phyloP scores from a whole-genome alignment of 2,329 filamentous ascomycete genomes.

The Pseudogymnoascus sp. region DNA sequence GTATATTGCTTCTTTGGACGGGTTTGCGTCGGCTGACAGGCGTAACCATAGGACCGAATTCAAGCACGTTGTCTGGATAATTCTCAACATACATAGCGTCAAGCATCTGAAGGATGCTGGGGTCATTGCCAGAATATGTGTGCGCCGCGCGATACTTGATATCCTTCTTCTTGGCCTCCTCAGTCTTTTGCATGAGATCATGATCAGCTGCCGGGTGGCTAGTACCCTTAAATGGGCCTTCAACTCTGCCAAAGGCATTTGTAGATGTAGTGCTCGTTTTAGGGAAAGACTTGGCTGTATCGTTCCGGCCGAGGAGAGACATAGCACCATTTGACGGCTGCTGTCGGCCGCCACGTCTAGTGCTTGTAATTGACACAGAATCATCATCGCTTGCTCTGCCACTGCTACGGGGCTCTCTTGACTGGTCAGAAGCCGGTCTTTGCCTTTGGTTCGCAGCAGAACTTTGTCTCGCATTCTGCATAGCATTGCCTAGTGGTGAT shows the following conservation, averaged over 20 bases:
- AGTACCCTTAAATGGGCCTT: conserved; percentile 38
- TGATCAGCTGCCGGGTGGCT: conserved; percentile 32
- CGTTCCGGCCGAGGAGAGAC: conserved; percentile 51
- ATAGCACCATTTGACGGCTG: conserved; percentile 58
- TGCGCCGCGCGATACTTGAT: conserved; percentile 59
- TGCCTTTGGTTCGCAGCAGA: conserved; percentile 13
- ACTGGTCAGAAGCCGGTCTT: conserved; percentile 16
- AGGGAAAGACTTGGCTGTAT: conserved; percentile 53
- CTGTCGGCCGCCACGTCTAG: conserved; percentile 39
- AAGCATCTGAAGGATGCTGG: conserved; percentile 62
- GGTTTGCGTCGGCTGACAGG: conserved; percentile 53
- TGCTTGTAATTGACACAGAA: conserved; percentile 25
- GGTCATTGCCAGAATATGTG: conserved; percentile 76
- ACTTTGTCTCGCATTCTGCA: neutral
- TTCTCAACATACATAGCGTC: conserved; percentile 78
- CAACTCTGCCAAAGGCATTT: conserved; percentile 59
- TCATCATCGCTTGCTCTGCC: conserved; percentile 28
- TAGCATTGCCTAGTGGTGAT: neutral
- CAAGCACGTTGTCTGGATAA: conserved; percentile 57
- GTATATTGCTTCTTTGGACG: conserved; percentile 31
- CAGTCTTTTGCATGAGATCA: conserved; percentile 31
- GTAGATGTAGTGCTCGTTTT: conserved; percentile 54
- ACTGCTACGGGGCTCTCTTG: conserved; percentile 14
- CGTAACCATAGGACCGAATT: conserved; percentile 76
- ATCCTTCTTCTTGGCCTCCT: conserved; percentile 30